Percentiles rank a stretch among this genome's conserved stretches.
Conservation (phyloP, 2,329 filamentous ascomycete genomes). For the Ascochyta lentis region DNA sequence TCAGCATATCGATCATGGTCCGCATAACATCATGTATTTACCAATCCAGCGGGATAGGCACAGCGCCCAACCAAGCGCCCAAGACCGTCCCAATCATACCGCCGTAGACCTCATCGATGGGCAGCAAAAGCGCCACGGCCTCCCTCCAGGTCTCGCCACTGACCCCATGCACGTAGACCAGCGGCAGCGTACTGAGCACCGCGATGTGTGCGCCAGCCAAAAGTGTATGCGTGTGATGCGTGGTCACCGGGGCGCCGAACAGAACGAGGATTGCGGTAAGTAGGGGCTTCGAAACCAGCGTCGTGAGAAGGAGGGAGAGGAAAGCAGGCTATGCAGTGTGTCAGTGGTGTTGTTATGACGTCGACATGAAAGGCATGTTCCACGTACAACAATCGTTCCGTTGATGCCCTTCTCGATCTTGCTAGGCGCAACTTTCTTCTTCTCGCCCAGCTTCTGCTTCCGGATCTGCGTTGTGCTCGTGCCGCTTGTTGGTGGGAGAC, state of each 20-base stretch:
- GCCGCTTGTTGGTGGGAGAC: constrained; percentile 62
- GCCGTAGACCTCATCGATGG: constrained; percentile 85
- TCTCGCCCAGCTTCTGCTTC: constrained; percentile 59
- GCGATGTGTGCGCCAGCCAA: constrained; percentile 83
- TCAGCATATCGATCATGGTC: constrained; percentile 17
- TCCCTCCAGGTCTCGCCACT: constrained; percentile 73
- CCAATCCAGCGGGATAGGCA: constrained; percentile 97
- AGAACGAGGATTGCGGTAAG: constrained; percentile 73
- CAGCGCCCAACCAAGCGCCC: constrained; percentile 90
- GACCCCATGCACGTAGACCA: constrained; percentile 86
- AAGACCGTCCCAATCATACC: constrained; percentile 77
- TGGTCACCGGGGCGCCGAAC: constrained; percentile 89
- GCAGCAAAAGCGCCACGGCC: constrained; percentile 71
- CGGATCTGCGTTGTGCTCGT: constrained; percentile 48
- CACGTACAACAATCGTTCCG: constrained; percentile 52
- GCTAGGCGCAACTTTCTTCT: constrained; percentile 35
- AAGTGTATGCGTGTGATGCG: constrained; percentile 77
- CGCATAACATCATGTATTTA: constrained; percentile 39
- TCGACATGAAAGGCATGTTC: background rate
- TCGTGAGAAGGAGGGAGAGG: constrained; percentile 68
- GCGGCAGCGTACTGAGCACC: constrained; percentile 76
- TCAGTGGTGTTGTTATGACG: constrained; percentile 5
- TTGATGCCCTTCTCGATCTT: constrained; percentile 35
- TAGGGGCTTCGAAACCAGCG: constrained; percentile 63
- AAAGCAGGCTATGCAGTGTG: constrained; percentile 65